A percentile compares a stretch with the other conserved stretches of the same genome.
phyloP scores from a whole-genome alignment of 148 eudicot species.

The Cornus kousa region DNA sequence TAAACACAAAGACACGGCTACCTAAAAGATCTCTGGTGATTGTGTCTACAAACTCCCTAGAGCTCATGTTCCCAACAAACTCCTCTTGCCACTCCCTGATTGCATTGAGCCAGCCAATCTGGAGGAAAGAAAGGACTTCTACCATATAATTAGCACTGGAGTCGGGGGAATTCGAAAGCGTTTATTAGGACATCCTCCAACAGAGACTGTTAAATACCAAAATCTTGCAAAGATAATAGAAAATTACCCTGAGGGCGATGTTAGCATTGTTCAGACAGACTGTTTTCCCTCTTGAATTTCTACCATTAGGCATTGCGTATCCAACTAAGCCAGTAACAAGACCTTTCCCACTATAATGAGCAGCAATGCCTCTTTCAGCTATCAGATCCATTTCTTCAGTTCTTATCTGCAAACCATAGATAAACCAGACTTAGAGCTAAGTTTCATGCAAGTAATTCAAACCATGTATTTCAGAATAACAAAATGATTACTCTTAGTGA shows the following conservation, averaged over 20 bases:
- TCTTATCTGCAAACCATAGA: conserved; percentile 55
- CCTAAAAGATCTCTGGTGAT: conserved; percentile 92
- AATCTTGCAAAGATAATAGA: conserved; percentile 8
- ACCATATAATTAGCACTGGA: conserved; percentile 16
- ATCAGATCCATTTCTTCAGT: conserved; percentile 99
- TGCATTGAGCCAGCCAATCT: conserved; percentile 99
- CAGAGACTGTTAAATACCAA: background rate
- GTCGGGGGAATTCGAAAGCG: conserved; percentile 5
- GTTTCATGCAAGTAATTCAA: background rate
- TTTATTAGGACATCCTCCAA: conserved; percentile 2
- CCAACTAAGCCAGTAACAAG: conserved; percentile 55
- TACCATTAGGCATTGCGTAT: conserved; percentile 42
- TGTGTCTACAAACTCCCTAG: conserved; percentile 96
- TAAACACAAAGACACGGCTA: conserved; percentile 94
- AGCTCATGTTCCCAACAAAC: conserved; percentile 98
- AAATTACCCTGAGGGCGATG: conserved; percentile 77
- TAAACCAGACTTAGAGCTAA: background rate
- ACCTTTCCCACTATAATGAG: conserved; percentile 85
- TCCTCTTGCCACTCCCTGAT: conserved; percentile 99
- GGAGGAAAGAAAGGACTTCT: conserved; percentile 27
- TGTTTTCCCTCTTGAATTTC: conserved; percentile 61
- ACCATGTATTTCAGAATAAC: background rate
- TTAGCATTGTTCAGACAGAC: conserved; percentile 67
- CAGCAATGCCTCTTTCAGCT: conserved; percentile 96
- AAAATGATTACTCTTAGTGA: background rate